Evolutionary conservation across 2,329 filamentous ascomycete genomes (phyloP).

Genomic region (Ophiostoma pallidulum): DNA sequence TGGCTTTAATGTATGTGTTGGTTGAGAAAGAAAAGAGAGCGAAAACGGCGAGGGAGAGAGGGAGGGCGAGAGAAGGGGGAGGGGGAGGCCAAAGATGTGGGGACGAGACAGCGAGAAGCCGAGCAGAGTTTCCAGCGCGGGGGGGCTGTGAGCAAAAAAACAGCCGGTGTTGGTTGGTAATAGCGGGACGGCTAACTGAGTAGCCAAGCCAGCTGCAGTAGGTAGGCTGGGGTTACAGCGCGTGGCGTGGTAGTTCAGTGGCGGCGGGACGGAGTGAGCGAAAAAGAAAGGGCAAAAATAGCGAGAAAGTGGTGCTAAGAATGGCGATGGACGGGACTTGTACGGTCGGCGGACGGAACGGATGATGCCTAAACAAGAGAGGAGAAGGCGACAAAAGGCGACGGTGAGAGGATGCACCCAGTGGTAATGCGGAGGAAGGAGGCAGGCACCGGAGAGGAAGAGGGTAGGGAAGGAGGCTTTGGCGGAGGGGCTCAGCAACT

Average conservation of each 20-base stretch:
- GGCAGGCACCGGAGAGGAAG: not conserved
- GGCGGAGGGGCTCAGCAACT: not conserved
- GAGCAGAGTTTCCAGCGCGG: too few species aligned
- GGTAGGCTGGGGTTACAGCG: not conserved
- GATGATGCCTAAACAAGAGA: not conserved
- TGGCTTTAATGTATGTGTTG: not conserved
- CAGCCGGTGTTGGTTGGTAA: too few species aligned
- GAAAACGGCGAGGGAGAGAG: not conserved
- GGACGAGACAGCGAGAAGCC: not conserved
- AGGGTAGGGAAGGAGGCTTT: not conserved
- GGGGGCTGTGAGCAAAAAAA: too few species aligned
- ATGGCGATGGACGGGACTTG: not conserved
- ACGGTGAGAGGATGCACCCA: not conserved
- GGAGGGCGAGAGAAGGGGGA: not conserved
- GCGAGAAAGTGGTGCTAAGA: not conserved
- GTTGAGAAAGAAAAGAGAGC: not conserved
- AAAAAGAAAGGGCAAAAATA: not conserved
- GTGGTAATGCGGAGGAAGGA: not conserved
- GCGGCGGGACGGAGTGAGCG: not conserved
- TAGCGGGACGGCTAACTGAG: too few species aligned
- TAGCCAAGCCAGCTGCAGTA: slow-evolving; percentile 1
- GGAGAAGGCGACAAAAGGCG: not conserved
- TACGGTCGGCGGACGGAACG: not conserved
- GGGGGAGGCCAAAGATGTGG: not conserved
- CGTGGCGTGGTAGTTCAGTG: not conserved